These are phyloP conservation scores for Rhodotorula sp. DNA, from an alignment of 1,284 basidiomycete species.

Conservation along the genomic window DNA sequence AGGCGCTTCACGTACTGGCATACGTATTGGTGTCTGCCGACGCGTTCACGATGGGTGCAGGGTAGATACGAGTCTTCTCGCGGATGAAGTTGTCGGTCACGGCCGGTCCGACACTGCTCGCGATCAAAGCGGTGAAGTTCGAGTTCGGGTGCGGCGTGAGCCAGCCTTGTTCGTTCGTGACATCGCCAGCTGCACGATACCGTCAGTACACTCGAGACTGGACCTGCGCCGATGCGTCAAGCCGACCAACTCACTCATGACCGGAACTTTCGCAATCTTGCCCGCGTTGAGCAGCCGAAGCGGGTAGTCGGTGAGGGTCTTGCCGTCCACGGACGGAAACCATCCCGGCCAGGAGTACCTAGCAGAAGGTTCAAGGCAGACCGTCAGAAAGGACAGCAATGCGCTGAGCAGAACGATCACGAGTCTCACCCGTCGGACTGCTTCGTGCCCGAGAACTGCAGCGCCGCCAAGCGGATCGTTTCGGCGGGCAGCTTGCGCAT, in stretches of 20 bases:
- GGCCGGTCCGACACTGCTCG: background rate
- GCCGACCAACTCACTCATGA: background rate
- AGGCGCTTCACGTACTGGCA: background rate
- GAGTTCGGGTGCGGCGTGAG: slow-evolving; percentile 2
- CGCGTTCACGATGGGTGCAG: slow-evolving; percentile 9
- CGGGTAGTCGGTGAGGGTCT: slow-evolving; percentile 29
- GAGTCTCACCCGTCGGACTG: slow-evolving; percentile 14
- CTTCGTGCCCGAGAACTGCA: slow-evolving; percentile 10
- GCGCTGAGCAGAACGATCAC: no score
- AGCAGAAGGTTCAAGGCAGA: no score
- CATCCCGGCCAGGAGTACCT: slow-evolving; percentile 16
- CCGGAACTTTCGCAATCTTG: slow-evolving; percentile 31
- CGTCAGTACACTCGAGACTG: background rate
- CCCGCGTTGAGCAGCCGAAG: slow-evolving; percentile 21
- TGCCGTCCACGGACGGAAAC: slow-evolving; percentile 31
- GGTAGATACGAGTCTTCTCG: slow-evolving; percentile 9
- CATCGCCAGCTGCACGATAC: background rate
- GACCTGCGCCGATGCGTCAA: background rate
- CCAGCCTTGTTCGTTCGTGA: slow-evolving; percentile 7
- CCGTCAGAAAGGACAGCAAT: background rate
- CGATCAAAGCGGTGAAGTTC: slow-evolving; percentile 4
- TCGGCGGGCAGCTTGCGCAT: slow-evolving; percentile 20
- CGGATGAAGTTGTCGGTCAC: background rate
- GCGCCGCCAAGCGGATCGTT: slow-evolving; percentile 24
- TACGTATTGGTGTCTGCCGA: slow-evolving; percentile 14